These are phyloP conservation scores for Juglanconis sp. DNA, from an alignment of 2,329 filamentous ascomycete genomes.

Conservation along the genomic window DNA sequence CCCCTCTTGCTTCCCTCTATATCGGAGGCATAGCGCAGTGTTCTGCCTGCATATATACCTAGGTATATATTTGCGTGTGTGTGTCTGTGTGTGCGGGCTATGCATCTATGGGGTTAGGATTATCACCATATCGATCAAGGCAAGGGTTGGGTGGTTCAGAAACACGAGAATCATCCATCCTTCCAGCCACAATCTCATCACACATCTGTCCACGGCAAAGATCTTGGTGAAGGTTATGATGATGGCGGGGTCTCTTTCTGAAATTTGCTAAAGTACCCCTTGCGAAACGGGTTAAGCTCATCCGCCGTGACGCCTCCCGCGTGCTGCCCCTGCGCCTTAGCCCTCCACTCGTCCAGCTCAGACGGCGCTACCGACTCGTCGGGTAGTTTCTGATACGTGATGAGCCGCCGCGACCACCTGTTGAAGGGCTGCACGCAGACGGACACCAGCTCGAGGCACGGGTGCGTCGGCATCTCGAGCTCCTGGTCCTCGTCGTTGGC, in stretches of 20 bases:
- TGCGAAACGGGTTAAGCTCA: slow-evolving; percentile 59
- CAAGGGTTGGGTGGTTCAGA: background rate
- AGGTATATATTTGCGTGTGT: too few relatives aligned
- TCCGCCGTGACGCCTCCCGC: slow-evolving; percentile 53
- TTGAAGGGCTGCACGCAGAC: slow-evolving; percentile 86
- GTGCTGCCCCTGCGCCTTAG: slow-evolving; percentile 25
- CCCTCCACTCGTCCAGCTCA: slow-evolving; percentile 34
- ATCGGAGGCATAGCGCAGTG: background rate
- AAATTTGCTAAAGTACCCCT: slow-evolving; percentile 57
- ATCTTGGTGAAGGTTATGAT: background rate
- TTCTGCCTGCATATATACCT: too few relatives aligned
- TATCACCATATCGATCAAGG: background rate
- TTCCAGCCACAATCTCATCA: background rate
- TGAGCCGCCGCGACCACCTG: slow-evolving; percentile 85
- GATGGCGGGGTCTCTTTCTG: slow-evolving; percentile 28
- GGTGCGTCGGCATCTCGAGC: slow-evolving; percentile 73
- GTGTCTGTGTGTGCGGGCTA: background rate
- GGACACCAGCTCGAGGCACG: slow-evolving; percentile 67
- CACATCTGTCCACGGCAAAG: background rate
- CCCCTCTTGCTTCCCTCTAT: background rate
- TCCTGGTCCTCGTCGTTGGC: slow-evolving; percentile 76
- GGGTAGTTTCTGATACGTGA: slow-evolving; percentile 75
- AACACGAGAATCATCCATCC: background rate
- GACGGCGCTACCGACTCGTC: slow-evolving; percentile 52
- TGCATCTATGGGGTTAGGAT: background rate